Base-by-base conservation (phyloP, 352 stramenopile genomes). In the Globisporangium canariense region DNA sequence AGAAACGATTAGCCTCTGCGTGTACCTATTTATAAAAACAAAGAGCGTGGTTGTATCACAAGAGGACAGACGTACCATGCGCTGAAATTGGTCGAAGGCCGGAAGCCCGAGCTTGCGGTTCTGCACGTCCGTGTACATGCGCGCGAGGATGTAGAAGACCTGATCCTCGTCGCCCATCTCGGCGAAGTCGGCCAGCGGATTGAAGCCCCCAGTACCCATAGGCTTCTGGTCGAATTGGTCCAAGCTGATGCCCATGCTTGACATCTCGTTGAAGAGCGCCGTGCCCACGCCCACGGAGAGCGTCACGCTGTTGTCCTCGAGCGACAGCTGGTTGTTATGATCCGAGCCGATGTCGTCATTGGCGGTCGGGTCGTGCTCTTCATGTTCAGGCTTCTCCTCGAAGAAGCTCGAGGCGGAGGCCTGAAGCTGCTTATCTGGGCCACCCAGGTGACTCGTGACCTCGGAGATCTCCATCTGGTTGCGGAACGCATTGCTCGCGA, bases 51-150 rank as follows among this genome's bases (percentile, higher is more conserved):
- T 6, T 58, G 28, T 14, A n/a, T 13, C 13, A 22, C 4, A 22
- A 20, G 47, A 41, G 56, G 32, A 18, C 10, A 3, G 40, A 75
- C 76, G 66, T 77, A 93, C 84, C 80, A 94, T 88, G 67, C 83
- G 80, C 63, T 91, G 81, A 43, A 90, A 91, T 59, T 90, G 80
- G 47, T 94, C 83, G 41, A 94, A 94, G 14, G 86, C 83, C n/a
- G 86, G 81, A 16, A 94, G 63, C 4, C 86, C 86, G 28, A 94
- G 75, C 68, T 91, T 94, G 52, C 82, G 78, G 49, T 77, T 72
- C 54, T 82, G 73, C 1, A 66, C 70, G 61, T 88, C 82, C 53
- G 81, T 88, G 70, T 90, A 92, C 83, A 92, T 92, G 32, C 76
- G 72, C 36, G 83, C 83, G 34, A 92, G 67, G 51, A 92, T 92